These are phyloP conservation scores for Exophiala sideris DNA, from an alignment of 2,329 filamentous ascomycete species.

Conservation along the genomic window DNA sequence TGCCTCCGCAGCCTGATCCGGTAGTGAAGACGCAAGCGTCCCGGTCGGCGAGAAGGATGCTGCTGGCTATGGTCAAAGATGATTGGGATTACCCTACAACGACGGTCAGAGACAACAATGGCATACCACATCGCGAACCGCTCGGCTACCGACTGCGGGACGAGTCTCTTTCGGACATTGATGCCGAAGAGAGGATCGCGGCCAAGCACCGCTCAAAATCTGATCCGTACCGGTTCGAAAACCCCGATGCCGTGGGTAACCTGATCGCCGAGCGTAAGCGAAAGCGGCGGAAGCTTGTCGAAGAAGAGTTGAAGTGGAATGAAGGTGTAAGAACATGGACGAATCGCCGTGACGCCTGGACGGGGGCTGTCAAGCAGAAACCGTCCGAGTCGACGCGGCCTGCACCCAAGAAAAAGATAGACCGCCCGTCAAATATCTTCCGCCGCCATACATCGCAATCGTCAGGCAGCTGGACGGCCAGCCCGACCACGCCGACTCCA, in stretches of 20 bases:
- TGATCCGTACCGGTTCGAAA: conserved; percentile 40
- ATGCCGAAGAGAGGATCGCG: conserved; percentile 8
- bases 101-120: background rate
- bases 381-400: conserved; percentile 1
- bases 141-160: conserved; percentile 23
- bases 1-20: conserved; percentile 6
- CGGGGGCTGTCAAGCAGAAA: conserved; percentile 58
- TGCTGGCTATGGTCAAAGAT: conserved; percentile 22
- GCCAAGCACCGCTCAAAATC: conserved; percentile 6
- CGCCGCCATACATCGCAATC: conserved; percentile 5
- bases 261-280: conserved; percentile 51
- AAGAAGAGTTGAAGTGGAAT: conserved; percentile 73
- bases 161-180: conserved; percentile 25
- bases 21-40: conserved; percentile 21
- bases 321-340: conserved; percentile 76
- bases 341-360: conserved; percentile 78
- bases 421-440: conserved; percentile 8
- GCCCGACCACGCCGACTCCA: conserved; percentile 5
- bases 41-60: conserved; percentile 20
- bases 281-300: conserved; percentile 55
- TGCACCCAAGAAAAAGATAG: background rate
- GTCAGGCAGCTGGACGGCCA: conserved; percentile 3
- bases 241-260: conserved; percentile 38
- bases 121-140: conserved; percentile 18
- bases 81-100: conserved; percentile 29